These are phyloP conservation scores for Ceratocystiopsis sp. DNA, from an alignment of 2,329 filamentous ascomycete genomes.

Conservation along the genomic window DNA sequence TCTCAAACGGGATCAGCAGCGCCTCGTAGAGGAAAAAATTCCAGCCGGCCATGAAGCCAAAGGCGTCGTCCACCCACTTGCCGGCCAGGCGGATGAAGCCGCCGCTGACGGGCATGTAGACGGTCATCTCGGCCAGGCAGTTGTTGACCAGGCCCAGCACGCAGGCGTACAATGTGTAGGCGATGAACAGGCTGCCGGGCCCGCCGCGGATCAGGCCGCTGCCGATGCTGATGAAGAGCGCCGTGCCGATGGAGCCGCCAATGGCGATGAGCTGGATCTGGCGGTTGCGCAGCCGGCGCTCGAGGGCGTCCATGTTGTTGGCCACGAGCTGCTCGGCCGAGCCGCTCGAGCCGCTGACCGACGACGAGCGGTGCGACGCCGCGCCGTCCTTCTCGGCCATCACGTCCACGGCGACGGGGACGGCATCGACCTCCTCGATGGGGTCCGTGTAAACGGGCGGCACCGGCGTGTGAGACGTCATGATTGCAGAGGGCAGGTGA, in stretches of 20 bases:
- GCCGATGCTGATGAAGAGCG: conserved; percentile 45
- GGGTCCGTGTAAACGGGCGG: no score
- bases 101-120: conserved; percentile 43
- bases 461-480: no score
- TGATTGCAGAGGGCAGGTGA: no score
- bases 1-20: conserved; percentile 24
- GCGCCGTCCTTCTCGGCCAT: neutral
- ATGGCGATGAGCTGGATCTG: conserved; percentile 43
- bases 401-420: no score
- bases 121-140: conserved; percentile 46
- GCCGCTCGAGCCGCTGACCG: neutral
- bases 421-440: no score
- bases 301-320: conserved; percentile 19
- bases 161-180: conserved; percentile 36
- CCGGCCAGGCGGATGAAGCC: conserved; percentile 48
- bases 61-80: conserved; percentile 48
- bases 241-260: conserved; percentile 39
- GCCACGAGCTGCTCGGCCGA: conserved; percentile 8
- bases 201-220: conserved; percentile 22
- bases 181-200: conserved; percentile 30
- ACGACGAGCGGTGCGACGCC: neutral
- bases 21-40: conserved; percentile 27
- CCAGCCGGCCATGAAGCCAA: conserved; percentile 37
- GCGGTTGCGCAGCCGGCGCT: conserved; percentile 33
- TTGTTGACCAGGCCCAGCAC: conserved; percentile 47